phyloP scores from a whole-genome alignment of 176 grass and related monocot genomes.

The Oryza australiensis region DNA sequence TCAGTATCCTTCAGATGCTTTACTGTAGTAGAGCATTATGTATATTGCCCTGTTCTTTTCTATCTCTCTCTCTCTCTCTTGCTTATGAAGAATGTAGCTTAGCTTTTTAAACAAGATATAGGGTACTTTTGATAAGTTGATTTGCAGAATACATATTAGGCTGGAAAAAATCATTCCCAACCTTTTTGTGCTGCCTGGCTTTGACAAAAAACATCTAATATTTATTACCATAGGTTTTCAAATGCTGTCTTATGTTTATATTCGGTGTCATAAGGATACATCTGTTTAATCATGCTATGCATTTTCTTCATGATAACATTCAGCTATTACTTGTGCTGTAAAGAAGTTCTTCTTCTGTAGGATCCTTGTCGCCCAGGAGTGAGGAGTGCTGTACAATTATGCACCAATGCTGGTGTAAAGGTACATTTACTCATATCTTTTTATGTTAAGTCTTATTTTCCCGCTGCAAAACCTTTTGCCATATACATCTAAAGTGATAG shows the following conservation, averaged over 20 bases:
- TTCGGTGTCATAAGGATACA: slow-evolving; percentile 22
- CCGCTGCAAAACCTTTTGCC: neutral
- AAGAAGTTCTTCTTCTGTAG: slow-evolving; percentile 47
- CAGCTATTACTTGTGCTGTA: slow-evolving; percentile 15
- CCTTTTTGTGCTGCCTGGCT: neutral
- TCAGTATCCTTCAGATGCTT: slow-evolving; percentile 7
- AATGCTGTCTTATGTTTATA: neutral
- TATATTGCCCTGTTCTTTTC: slow-evolving; percentile 20
- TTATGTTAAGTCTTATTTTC: slow-evolving; percentile 20
- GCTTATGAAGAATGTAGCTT: neutral
- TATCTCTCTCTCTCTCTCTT: neutral
- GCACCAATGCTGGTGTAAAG: slow-evolving; percentile 75
- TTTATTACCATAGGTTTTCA: neutral
- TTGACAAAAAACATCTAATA: neutral
- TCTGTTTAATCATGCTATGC: slow-evolving; percentile 6
- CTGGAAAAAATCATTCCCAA: neutral
- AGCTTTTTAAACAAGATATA: slow-evolving; percentile 2
- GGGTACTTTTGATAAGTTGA: neutral
- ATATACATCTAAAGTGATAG: neutral
- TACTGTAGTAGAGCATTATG: neutral
- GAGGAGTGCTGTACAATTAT: slow-evolving; percentile 80
- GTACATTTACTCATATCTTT: slow-evolving; percentile 36
- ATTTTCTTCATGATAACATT: slow-evolving; percentile 21
- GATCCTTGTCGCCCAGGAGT: slow-evolving; percentile 94
- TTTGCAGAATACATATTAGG: neutral